These are phyloP conservation scores for Rosa chinensis DNA, from an alignment of 306 rosid species.

Conservation along the genomic window DNA sequence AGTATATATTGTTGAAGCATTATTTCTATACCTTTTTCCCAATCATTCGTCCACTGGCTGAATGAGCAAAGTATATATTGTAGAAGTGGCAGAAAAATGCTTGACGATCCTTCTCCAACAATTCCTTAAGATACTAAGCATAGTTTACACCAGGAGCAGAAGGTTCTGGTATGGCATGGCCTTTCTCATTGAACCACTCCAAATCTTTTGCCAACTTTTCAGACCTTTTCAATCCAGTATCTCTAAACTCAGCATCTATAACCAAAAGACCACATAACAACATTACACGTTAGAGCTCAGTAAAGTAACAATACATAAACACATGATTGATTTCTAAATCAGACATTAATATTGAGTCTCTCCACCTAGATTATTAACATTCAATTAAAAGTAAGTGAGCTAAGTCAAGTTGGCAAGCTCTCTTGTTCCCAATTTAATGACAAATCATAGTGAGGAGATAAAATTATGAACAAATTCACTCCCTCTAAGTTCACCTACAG, in stretches of 20 bases:
- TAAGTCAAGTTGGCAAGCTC: too few species aligned
- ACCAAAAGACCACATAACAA: neutral
- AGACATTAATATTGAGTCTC: too few species aligned
- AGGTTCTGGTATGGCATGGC: conserved; percentile 77
- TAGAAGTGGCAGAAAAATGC: conserved; percentile 96
- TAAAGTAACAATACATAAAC: neutral
- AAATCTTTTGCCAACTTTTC: conserved; percentile 76
- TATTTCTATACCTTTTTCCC: conserved; percentile 66
- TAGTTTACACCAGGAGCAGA: conserved; percentile 79
- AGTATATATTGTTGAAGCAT: too few species aligned
- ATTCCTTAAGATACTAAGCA: conserved; percentile 65
- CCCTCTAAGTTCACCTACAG: too few species aligned
- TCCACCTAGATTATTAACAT: too few species aligned
- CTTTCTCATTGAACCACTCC: conserved; percentile 94
- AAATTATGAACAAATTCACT: too few species aligned
- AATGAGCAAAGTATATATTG: conserved; percentile 89
- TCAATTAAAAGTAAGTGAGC: too few species aligned
- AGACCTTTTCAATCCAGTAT: conserved; percentile 96
- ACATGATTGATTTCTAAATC: neutral
- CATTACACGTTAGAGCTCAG: neutral
- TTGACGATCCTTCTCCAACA: conserved; percentile 77
- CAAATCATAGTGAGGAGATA: too few species aligned
- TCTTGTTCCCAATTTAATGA: too few species aligned
- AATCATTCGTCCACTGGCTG: conserved; percentile 97
- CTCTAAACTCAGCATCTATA: conserved; percentile 78